Evolutionary conservation across 768 basidiomycete genomes (phyloP), one percentile per base, ranked within the genome.

Genomic region (Grammothele lineata): DNA sequence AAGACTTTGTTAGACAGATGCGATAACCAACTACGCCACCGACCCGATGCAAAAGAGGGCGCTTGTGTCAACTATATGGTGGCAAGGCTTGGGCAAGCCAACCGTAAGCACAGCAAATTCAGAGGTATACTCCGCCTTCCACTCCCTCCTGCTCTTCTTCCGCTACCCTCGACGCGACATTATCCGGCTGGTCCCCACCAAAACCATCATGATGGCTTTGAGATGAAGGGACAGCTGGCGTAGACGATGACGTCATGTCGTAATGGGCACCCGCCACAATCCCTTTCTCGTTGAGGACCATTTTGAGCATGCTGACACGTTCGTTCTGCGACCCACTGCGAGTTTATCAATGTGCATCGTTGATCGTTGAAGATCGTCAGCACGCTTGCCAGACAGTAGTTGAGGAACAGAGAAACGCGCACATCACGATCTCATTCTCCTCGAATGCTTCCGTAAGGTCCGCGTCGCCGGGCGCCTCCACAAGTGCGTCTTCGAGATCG

Each of bases 1-100:
- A n/a, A n/a, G n/a, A n/a, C n/a, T n/a, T n/a, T 82, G 80, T 83
- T 79, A 82, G 80, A 81, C 80, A 81, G 78, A 81, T 78, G 80
- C 76, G 80, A 83, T 84, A 81, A 83, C 81, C 80, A 83, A 81
- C 79, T 81, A 83, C 81, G 77, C 80, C 80, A 82, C 77, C 77
- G 71, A 72, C 60, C 67, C 65, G 7, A 26, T 26, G 5, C 17
- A n/a, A n/a, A n/a, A n/a, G n/a, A n/a, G n/a, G n/a, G n/a, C n/a
- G n/a, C n/a, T n/a, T n/a, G n/a, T n/a, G n/a, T n/a, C n/a, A n/a
- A n/a, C n/a, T n/a, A n/a, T n/a, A n/a, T n/a, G n/a, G n/a, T n/a
- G n/a, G n/a, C n/a, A n/a, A n/a, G n/a, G n/a, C n/a, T n/a, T n/a
- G n/a, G n/a, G n/a, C n/a, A n/a, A n/a, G n/a, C n/a, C n/a, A n/a